These are phyloP conservation scores for Saccharomycopsis fodiens DNA, from an alignment of 805 yeast genomes.

Conservation along the genomic window DNA sequence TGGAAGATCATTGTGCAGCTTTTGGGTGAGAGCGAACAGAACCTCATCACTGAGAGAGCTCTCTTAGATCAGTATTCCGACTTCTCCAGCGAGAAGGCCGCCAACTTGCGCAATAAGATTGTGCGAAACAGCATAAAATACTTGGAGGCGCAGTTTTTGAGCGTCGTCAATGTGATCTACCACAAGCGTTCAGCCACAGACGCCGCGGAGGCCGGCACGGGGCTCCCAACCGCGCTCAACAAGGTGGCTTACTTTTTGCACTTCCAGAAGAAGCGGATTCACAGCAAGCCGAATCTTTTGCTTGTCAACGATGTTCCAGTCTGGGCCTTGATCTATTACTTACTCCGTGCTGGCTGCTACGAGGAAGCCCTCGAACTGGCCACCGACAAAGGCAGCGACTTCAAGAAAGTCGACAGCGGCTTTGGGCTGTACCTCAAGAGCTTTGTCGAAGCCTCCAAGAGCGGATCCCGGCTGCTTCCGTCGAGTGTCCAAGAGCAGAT, in stretches of 20 bases:
- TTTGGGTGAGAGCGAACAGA: conserved; percentile 27
- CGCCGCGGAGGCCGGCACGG: conserved; percentile 25
- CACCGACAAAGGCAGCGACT: conserved; percentile 53
- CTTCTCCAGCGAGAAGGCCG: conserved; percentile 29
- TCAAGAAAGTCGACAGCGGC: conserved; percentile 77
- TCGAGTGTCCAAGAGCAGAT: conserved; percentile 61
- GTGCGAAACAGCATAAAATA: conserved; percentile 48
- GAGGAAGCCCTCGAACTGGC: conserved; percentile 73
- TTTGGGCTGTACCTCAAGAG: conserved; percentile 75
- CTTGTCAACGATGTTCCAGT: conserved; percentile 78
- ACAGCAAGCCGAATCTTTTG: conserved; percentile 38
- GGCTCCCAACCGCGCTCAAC: conserved; percentile 63
- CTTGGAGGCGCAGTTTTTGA: conserved; percentile 72
- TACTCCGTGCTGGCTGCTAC: conserved; percentile 75
- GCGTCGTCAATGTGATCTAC: conserved; percentile 61
- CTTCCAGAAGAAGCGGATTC: conserved; percentile 36
- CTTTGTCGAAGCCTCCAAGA: conserved; percentile 41
- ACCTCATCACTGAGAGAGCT: conserved; percentile 18
- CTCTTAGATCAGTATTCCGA: conserved; percentile 12
- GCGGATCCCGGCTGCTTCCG: conserved; percentile 44
- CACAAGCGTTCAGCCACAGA: conserved; percentile 34
- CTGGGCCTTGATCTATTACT: conserved; percentile 88
- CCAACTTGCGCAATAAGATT: conserved; percentile 36
- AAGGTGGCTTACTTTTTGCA: conserved; percentile 61
- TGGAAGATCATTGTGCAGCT: conserved; percentile 59